Evolutionary conservation across 1,139 yeast species (phyloP), one percentile per base, ranked within the genome.

Genomic region (Pichia cactophila): DNA sequence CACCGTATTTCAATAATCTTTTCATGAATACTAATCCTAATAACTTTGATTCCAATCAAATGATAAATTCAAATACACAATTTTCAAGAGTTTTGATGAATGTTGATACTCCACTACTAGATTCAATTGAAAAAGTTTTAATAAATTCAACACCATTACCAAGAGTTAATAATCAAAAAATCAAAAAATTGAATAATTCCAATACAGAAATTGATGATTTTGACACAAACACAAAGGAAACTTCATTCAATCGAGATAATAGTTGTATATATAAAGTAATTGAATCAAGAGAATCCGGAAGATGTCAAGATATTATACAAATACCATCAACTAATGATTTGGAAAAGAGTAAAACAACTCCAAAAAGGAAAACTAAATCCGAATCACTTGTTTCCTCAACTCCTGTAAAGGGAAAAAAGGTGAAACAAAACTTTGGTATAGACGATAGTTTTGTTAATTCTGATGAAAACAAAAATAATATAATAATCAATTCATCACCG

Each of bases 71-170:
- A 29, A 41, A 41, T 26, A 46, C 43, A 11, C 29, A 26, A 35
- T n/a, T 44, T 20, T 44, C 39, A 50, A 48, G 51, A 56, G 47
- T 56, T 50, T 44, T 47, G 47, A 29, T 37, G 47, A 48, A n/a
- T 23, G 44, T 40, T 23, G 31, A 41, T 42, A 48, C 47, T 33
- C 55, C 47, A 14, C 29, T 41, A 20, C 43, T 39, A 16, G 45
- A 38, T 62, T 45, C 58, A 62, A 60, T 50, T 60, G 61, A 51
- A 57, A 61, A 49, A 55, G 57, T 44, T 62, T 59, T 46, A 54
- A 64, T 2, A 9, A 38, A 38, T 23, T 20, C 28, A 20, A 42
- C 37, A 9, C 44, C 31, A 20, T 8, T 35, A 33, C 23, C 44
- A 12, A 35, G n/a, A 16, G 43, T 28, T 9, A 41, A 31, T 28